These are phyloP conservation scores for Parasitella parasitica DNA, from an alignment of 371 early-diverging fungal species.

Conservation along the genomic window DNA sequence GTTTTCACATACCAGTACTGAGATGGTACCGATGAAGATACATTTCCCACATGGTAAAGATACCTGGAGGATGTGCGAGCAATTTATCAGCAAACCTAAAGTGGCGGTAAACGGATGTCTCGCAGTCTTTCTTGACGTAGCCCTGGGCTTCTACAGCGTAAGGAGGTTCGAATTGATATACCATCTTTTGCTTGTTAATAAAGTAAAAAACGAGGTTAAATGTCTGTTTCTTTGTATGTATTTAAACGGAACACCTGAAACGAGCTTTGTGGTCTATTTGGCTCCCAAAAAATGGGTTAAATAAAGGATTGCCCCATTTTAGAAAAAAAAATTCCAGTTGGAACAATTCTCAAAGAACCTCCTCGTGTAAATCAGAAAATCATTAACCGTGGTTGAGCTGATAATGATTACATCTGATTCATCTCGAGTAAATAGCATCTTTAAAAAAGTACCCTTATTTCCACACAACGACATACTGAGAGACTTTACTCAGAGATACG, in stretches of 20 bases:
- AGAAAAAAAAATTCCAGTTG: neutral
- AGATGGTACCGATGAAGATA: conserved; percentile 53
- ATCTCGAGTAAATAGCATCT: too few species aligned
- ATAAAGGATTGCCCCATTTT: neutral
- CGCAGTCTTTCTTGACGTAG: conserved; percentile 34
- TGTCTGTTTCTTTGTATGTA: neutral
- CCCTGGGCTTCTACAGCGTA: conserved; percentile 28
- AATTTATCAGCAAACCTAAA: conserved; percentile 50
- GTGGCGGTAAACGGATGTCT: conserved; percentile 50
- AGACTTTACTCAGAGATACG: too few species aligned
- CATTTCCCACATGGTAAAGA: conserved; percentile 54
- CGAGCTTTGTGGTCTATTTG: neutral
- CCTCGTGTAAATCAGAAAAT: too few species aligned
- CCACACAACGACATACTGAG: too few species aligned
- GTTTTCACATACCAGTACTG: conserved; percentile 43
- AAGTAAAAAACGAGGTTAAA: neutral
- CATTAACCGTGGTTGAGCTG: too few species aligned
- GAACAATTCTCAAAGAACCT: neutral
- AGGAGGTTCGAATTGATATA: conserved; percentile 26
- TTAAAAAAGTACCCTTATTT: too few species aligned
- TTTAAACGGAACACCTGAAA: neutral
- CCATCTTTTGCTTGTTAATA: conserved; percentile 6
- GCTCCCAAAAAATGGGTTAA: neutral
- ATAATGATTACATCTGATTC: too few species aligned
- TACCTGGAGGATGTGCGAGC: conserved; percentile 38